These are phyloP conservation scores for Ceriops zippeliana DNA, from an alignment of 345 rosid species.

Conservation along the genomic window DNA sequence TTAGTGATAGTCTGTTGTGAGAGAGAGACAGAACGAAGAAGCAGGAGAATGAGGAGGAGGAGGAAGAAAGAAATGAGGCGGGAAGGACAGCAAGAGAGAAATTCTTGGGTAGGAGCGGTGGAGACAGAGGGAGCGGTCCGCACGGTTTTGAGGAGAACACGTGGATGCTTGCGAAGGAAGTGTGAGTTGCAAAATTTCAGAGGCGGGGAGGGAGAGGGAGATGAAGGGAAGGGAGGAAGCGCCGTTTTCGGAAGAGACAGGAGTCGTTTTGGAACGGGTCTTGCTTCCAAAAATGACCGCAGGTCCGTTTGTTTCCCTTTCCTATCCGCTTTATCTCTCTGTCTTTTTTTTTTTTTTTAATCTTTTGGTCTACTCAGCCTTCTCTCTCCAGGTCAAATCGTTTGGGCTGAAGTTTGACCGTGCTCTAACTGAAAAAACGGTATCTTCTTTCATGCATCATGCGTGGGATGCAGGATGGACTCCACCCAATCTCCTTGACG, in stretches of 20 bases:
- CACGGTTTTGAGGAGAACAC: background rate
- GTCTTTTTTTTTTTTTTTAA: too few species aligned
- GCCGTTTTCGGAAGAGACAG: constrained; percentile 2
- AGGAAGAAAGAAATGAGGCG: background rate
- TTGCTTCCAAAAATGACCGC: background rate
- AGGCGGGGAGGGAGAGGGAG: background rate
- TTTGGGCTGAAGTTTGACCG: too few species aligned
- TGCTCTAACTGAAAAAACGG: too few species aligned
- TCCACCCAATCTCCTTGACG: too few species aligned
- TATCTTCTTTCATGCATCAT: too few species aligned
- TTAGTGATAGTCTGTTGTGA: background rate
- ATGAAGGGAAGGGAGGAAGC: background rate
- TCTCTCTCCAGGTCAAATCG: too few species aligned
- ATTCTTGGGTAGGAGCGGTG: too few species aligned
- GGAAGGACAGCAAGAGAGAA: background rate
- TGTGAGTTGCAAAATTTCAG: background rate
- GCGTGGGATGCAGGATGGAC: too few species aligned
- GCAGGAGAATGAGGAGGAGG: too few species aligned
- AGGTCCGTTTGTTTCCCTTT: background rate
- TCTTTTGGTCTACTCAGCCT: too few species aligned
- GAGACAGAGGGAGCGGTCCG: background rate
- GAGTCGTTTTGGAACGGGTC: background rate
- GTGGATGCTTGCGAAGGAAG: too few species aligned
- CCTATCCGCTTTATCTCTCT: too few species aligned
- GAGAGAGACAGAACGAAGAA: background rate